These are phyloP conservation scores for Geotrichum siamense DNA, from an alignment of 1,139 yeast genomes.

Conservation along the genomic window DNA sequence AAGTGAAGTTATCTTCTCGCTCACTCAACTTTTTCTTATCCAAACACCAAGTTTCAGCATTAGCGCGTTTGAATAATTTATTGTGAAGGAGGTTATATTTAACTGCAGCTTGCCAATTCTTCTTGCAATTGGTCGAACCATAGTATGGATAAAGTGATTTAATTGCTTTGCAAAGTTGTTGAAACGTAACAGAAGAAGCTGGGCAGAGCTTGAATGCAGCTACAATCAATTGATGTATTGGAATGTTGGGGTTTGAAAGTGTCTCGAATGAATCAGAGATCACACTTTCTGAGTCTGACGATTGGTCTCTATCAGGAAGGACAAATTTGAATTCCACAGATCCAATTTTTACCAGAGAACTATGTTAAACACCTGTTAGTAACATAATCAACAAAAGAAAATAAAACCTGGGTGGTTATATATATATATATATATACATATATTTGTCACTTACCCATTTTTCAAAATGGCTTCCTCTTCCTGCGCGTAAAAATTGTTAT, in stretches of 20 bases:
- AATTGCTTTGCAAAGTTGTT: background rate
- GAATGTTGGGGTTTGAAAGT: slow-evolving; percentile 1
- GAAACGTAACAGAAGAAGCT: background rate
- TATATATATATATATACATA: background rate
- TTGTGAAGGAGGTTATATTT: slow-evolving; percentile 5
- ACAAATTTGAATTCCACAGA: slow-evolving; percentile 84
- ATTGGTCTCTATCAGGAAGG: slow-evolving; percentile 43
- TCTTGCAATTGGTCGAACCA: background rate
- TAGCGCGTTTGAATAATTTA: background rate
- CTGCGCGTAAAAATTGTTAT: slow-evolving; percentile 76
- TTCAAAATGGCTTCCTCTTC: slow-evolving; percentile 82
- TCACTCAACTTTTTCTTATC: background rate
- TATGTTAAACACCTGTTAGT: slow-evolving; percentile 24
- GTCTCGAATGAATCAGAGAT: background rate
- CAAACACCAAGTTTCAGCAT: background rate
- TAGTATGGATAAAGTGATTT: slow-evolving; percentile 2
- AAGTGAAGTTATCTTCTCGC: background rate
- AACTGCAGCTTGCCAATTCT: slow-evolving; percentile 6
- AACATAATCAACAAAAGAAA: background rate
- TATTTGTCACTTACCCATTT: slow-evolving; percentile 44
- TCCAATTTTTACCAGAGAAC: slow-evolving; percentile 85
- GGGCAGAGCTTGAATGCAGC: background rate
- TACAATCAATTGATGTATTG: slow-evolving; percentile 2
- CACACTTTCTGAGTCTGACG: background rate
- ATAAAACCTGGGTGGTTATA: too few relatives aligned